Base-by-base conservation (phyloP, 1,139 yeast genomes). In the Protomyces inouyei region DNA sequence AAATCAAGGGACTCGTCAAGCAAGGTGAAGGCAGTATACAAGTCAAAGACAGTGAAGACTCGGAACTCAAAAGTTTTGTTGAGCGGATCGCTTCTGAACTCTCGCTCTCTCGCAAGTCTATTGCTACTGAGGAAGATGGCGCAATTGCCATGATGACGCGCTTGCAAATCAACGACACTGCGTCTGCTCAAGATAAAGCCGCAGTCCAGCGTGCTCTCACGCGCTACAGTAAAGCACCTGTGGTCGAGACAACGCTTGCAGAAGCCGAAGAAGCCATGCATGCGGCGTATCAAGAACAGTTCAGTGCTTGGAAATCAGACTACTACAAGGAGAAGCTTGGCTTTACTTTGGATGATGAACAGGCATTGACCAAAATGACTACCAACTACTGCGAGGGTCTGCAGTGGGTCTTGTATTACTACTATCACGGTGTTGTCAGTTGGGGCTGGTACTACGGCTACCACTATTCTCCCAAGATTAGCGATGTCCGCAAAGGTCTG, bases 401-500 rank as follows among this genome's bases (percentile, higher is more conserved):
- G 69, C 98, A 92, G 76, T 92, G 98, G 98, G 97, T 92, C 16
- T 79, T 92, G 75, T 86, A 83, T 72, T 92, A 92, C 76, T 92
- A 92, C 75, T 92, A 90, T 73, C 83, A 83, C 70, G 98, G 97
- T 28, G 86, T 89, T 73, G 88, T 88, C 56, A 90, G 97, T 1
- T 92, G 98, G 98, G 87, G 89, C 65, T 92, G 97, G 97, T 92
- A 84, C 73, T 92, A 83, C 74, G 83, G 80, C 70, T 89, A 88
- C 75, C 97, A 92, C 75, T 92, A 92, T 75, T 83, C 98, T 12
- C 98, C 98, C 63, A 84, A 96, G 77, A 89, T 92, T 69, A 88
- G 97, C 3, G 98, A 92, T 75, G 81, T 92, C 68, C 76, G 82
- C 37, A 78, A 81, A 67, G 97, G 97, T 52, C 77, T 92, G 64